Percentiles rank a stretch among this genome's conserved stretches.
Conservation (phyloP, 2,329 filamentous ascomycete genomes). For the Elsinoe australis region DNA sequence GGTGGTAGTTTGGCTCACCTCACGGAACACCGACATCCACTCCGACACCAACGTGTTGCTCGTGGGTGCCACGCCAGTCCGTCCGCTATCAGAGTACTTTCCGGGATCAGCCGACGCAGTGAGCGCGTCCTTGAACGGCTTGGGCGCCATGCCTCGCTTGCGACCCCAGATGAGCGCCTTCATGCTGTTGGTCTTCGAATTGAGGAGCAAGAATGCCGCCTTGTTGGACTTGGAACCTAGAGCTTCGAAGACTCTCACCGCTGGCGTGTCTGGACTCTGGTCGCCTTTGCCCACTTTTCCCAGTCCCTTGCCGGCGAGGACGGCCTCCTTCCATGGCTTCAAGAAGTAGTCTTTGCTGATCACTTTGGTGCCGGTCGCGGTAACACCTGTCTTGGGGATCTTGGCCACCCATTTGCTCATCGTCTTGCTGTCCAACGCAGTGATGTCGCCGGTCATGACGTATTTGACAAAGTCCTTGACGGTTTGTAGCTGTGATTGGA, state of each 20-base stretch:
- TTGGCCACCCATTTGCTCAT: neutral
- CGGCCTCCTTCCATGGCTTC: neutral
- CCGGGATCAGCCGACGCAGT: neutral
- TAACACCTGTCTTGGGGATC: neutral
- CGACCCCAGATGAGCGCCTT: conserved; percentile 7
- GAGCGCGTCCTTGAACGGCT: neutral
- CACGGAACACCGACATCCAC: conserved; percentile 5
- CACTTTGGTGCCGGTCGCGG: neutral
- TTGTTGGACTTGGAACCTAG: conserved; percentile 9
- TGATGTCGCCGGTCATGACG: conserved; percentile 1
- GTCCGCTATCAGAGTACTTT: conserved; percentile 5
- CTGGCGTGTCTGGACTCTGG: neutral
- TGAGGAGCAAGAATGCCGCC: conserved; percentile 4
- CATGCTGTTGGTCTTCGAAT: conserved; percentile 3
- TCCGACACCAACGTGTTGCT: neutral
- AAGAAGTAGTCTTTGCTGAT: conserved; percentile 6
- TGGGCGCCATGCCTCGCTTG: conserved; percentile 5
- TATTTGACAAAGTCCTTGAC: conserved; percentile 10
- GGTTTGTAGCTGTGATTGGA: conserved; percentile 4
- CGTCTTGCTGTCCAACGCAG: neutral
- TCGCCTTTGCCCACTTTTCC: neutral
- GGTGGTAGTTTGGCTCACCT: too few species aligned
- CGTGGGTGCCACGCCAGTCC: too few species aligned
- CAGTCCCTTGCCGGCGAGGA: conserved; percentile 2
- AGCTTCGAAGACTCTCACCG: neutral